phyloP scores from a whole-genome alignment of 768 basidiomycete genomes.

The Tricholoma sp. region DNA sequence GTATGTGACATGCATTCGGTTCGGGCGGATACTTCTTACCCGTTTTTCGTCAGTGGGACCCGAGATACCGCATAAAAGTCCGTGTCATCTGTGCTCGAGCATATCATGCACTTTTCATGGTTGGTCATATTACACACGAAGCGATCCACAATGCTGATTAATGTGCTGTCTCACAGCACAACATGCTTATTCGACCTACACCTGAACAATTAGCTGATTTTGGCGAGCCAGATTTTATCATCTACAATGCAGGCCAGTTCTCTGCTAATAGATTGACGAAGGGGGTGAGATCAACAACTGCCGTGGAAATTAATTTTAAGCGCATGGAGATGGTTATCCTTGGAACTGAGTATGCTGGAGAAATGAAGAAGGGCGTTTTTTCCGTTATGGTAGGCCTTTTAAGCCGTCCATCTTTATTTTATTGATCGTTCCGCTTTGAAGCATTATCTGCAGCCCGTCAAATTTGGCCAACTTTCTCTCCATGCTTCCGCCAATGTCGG shows the following conservation, averaged over 20 bases:
- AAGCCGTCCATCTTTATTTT: constrained; percentile 5
- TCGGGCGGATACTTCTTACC: constrained; percentile 2
- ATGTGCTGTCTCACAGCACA: constrained; percentile 55
- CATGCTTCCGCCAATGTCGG: constrained; percentile 99
- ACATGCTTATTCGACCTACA: constrained; percentile 99
- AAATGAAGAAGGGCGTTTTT: constrained; percentile 99
- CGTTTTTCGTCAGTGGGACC: constrained; percentile 75
- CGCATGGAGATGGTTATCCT: constrained; percentile 99
- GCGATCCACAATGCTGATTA: constrained; percentile 7
- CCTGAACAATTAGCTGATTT: constrained; percentile 90
- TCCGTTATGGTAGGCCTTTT: constrained; percentile 78
- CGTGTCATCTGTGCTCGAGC: constrained; percentile 98
- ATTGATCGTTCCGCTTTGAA: constrained; percentile 22
- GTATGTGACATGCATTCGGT: constrained; percentile 33
- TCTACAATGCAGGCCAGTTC: constrained; percentile 99
- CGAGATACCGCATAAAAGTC: constrained; percentile 99
- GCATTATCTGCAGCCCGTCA: constrained; percentile 98
- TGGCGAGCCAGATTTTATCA: constrained; percentile 98
- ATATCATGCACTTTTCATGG: constrained; percentile 99
- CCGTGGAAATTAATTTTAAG: constrained; percentile 99
- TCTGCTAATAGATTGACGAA: constrained; percentile 99
- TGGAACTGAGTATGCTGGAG: constrained; percentile 95
- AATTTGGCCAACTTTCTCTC: constrained; percentile 94
- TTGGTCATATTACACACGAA: constrained; percentile 34
- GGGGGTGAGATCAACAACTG: constrained; percentile 99